phyloP scores from a whole-genome alignment of 768 basidiomycete genomes.

The Leccinum arenicola region DNA sequence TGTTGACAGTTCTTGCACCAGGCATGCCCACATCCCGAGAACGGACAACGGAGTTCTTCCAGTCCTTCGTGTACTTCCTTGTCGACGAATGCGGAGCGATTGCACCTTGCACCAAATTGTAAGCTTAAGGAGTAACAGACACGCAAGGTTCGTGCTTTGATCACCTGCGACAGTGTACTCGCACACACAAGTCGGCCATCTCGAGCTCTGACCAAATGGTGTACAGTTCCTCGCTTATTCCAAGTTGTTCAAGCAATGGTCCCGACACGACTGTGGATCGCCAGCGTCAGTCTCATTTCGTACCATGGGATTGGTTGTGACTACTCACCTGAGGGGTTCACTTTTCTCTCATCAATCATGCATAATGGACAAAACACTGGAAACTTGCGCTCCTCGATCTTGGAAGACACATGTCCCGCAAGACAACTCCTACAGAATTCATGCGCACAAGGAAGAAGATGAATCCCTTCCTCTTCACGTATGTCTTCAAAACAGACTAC shows the following conservation, averaged over 20 bases:
- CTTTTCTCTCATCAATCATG: conserved; percentile 31
- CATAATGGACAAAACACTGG: conserved; percentile 64
- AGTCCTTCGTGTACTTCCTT: conserved; percentile 41
- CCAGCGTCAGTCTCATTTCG: neutral
- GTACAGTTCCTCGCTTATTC: conserved; percentile 41
- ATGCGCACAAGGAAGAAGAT: conserved; percentile 46
- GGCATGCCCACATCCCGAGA: conserved; percentile 43
- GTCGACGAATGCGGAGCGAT: conserved; percentile 47
- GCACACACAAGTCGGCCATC: conserved; percentile 38
- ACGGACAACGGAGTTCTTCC: conserved; percentile 47
- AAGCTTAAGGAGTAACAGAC: neutral
- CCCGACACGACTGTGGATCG: conserved; percentile 37
- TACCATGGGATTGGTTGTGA: neutral
- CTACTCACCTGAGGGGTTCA: conserved; percentile 34
- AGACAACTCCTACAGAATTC: conserved; percentile 55
- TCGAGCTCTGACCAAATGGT: conserved; percentile 44
- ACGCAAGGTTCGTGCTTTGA: neutral
- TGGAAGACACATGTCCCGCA: conserved; percentile 39
- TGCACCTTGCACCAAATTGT: conserved; percentile 41
- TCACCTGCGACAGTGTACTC: conserved; percentile 50
- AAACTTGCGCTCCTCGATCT: conserved; percentile 48
- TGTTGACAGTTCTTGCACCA: conserved; percentile 65
- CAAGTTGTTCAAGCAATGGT: conserved; percentile 37
- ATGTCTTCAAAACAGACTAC: conserved; percentile 52
- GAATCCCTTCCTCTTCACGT: conserved; percentile 38